Evolutionary conservation across 2,329 filamentous ascomycete species (phyloP), one percentile per base, ranked within the genome.

Genomic region (Microcyclospora pomicola): DNA sequence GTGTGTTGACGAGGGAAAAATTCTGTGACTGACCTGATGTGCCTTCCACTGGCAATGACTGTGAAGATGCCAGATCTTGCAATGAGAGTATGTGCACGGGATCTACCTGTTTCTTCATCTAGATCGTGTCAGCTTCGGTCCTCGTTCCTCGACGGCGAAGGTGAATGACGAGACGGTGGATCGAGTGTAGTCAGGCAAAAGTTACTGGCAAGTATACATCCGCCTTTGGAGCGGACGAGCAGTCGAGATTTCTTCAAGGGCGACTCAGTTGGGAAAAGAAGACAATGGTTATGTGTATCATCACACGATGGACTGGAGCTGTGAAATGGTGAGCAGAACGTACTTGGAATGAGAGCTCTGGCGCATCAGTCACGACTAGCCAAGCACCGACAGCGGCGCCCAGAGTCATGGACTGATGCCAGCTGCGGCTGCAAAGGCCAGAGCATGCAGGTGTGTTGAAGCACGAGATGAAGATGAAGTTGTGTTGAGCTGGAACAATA

Each of bases 161-260:
- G 6, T n/a, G 12, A 31, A 9, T n/a, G 30, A 31, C 6, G 12
- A 31, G 12, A 9, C 4, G 30, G 40, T 41, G 34, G 34, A 44
- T 36, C 15, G 49, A 49, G 48, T 51, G 19, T 24, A 24, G 65
- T 85, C 81, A 85, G 81, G 82, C 77, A 77, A 72, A 67, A 64
- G 69, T 79, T 86, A 86, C 82, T 87, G 82, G 82, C 82, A 82
- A 86, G 82, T 86, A 86, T 59, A 80, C 82, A 83, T 77, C 75
- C 71, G 58, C 61, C 68, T 67, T 68, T 71, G 65, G 66, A 67
- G 65, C 57, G 67, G 75, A 78, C 77, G 75, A 68, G 72, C 67
- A 80, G 72, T 72, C 69, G 67, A 66, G 58, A 67, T 78, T 44
- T 83, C 77, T 75, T 85, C 82, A 87, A 79, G 78, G 80, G 76